Base-by-base conservation (phyloP, 805 yeast genomes). In the Yamadazyma paraphyllophila region DNA sequence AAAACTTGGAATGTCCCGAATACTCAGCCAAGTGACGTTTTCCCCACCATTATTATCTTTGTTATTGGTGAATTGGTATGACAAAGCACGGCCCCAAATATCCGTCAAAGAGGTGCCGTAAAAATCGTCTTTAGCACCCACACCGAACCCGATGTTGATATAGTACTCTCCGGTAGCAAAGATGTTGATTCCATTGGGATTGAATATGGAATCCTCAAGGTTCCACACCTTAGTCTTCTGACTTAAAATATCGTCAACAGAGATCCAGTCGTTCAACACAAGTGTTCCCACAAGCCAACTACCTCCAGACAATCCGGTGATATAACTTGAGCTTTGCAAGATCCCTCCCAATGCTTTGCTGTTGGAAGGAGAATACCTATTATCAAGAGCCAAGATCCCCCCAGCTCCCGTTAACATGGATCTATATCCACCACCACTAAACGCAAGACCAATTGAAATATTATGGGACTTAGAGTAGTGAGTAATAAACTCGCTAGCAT, bases 151-250 rank as follows among this genome's bases (percentile, higher is more conserved):
- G 20, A 69, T 61, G 2, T 58, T 55, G 10, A 50, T 46, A 78
- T 82, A 83, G 57, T 78, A 77, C n/a, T 67, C 56, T 7, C 71
- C 69, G 2, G 82, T 76, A 32, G 68, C 60, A 48, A 83, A 63
- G 41, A 83, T 55, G 53, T 85, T 78, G 52, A 73, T 54, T 1
- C 94, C 92, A 50, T 80, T 82, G 11, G 86, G 83, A 48, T 75
- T 71, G 54, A 82, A 61, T 35, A 88, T 80, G 4, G 83, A 73
- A 52, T 81, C 69, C 10, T 73, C 72, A 43, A 88, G 70, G 54
- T 88, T 80, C 96, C 96, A 88, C 45, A 86, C 74, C 17, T 59
- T 58, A 11, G 51, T 45, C 8, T 55, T 46, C 5, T 57, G 59
- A 13, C 52, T 44, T 13, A 66, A 9, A 15, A 69, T 59, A 32